phyloP scores from a whole-genome alignment of 495 filamentous ascomycete genomes.

The Aspergillus panamensis region DNA sequence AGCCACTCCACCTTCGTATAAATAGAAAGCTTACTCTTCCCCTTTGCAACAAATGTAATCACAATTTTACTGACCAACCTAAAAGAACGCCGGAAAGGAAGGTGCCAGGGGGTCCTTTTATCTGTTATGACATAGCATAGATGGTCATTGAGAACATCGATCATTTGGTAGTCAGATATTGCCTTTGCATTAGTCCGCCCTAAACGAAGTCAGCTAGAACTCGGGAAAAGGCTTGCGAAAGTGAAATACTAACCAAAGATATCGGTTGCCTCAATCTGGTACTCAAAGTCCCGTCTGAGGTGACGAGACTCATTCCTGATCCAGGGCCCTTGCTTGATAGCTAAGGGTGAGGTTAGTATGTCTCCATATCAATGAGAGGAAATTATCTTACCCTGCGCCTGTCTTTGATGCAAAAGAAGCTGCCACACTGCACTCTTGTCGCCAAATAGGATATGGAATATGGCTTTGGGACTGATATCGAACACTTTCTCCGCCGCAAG shows the following conservation, averaged over 20 bases:
- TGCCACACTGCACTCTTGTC: conserved; percentile 95
- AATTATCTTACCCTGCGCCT: conserved; percentile 57
- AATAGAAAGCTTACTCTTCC: conserved; percentile 84
- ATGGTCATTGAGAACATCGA: conserved; percentile 91
- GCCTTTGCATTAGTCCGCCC: conserved; percentile 49
- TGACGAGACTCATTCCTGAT: conserved; percentile 60
- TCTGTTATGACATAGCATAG: conserved; percentile 93
- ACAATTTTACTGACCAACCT: conserved; percentile 86
- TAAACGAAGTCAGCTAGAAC: conserved; percentile 20
- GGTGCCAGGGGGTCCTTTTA: conserved; percentile 83
- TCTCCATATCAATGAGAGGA: background rate
- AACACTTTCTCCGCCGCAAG: conserved; percentile 70
- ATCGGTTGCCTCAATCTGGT: conserved; percentile 66
- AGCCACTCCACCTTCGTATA: conserved; percentile 87
- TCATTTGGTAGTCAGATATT: conserved; percentile 79
- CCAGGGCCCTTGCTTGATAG: conserved; percentile 85
- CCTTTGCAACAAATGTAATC: conserved; percentile 88
- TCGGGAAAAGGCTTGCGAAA: background rate
- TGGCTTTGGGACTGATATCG: conserved; percentile 83
- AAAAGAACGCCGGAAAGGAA: conserved; percentile 76
- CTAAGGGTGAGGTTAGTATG: conserved; percentile 33
- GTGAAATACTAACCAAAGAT: conserved; percentile 52
- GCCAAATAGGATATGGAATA: conserved; percentile 94
- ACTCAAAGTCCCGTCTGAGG: conserved; percentile 73
- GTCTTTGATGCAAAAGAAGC: conserved; percentile 79